A percentile compares a stretch with the other conserved stretches of the same genome.
Conservation (phyloP, 441 rosid genomes). For the Arabidopsis lyrata region DNA sequence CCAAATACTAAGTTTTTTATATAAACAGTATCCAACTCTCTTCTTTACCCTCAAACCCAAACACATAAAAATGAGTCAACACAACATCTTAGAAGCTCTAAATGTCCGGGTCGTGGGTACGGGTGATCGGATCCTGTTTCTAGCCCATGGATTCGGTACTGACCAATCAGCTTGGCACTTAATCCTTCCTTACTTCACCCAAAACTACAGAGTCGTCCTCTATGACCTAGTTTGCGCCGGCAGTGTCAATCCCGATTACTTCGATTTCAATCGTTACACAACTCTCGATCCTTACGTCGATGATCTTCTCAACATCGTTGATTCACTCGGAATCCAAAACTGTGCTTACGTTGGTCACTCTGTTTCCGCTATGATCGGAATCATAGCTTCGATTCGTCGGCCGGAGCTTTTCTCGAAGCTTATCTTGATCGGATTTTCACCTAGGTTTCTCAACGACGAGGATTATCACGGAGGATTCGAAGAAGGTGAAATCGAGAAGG, state of each 20-base stretch:
- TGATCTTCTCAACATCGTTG: conserved; percentile 64
- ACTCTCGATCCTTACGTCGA: conserved; percentile 69
- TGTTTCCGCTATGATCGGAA: conserved; percentile 73
- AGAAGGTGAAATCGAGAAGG: conserved; percentile 55
- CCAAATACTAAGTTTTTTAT: conserved; percentile 23
- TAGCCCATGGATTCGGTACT: conserved; percentile 73
- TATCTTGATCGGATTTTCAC: conserved; percentile 68
- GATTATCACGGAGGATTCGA: conserved; percentile 72
- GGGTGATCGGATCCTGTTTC: conserved; percentile 57
- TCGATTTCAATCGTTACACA: conserved; percentile 63
- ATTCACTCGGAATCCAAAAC: conserved; percentile 55
- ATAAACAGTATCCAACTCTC: conserved; percentile 35
- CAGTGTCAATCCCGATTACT: conserved; percentile 69
- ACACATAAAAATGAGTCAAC: conserved; percentile 50
- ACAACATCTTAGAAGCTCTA: conserved; percentile 60
- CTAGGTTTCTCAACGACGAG: conserved; percentile 69
- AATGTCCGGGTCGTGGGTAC: conserved; percentile 67
- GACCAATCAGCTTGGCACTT: conserved; percentile 80
- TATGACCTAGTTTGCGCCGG: conserved; percentile 78
- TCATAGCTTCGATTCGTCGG: conserved; percentile 69
- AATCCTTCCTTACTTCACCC: conserved; percentile 60
- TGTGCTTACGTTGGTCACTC: conserved; percentile 77
- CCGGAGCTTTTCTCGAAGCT: conserved; percentile 70
- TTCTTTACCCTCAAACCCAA: conserved; percentile 7
- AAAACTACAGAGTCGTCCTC: conserved; percentile 54